A percentile compares a stretch with the other conserved stretches of the same genome.
phyloP scores from a whole-genome alignment of 1,284 basidiomycete genomes.

The Tylopilus orsonianus region DNA sequence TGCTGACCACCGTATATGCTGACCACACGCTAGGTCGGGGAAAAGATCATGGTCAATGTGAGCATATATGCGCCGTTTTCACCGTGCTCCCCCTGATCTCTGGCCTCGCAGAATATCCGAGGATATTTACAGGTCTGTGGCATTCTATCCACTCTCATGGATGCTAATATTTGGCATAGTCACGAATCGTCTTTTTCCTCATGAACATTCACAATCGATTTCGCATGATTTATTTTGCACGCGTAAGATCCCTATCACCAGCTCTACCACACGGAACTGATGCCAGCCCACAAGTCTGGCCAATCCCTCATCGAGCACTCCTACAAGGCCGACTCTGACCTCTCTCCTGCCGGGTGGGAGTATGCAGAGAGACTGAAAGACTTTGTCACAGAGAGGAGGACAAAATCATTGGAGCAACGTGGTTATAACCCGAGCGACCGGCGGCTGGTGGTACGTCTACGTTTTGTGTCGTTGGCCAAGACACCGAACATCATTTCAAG shows the following conservation, averaged over 20 bases:
- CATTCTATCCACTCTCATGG: neutral
- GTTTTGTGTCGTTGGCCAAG: neutral
- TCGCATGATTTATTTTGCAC: conserved; percentile 90
- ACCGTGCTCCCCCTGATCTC: neutral
- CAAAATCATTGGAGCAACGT: conserved; percentile 65
- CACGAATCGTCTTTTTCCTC: conserved; percentile 92
- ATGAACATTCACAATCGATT: conserved; percentile 97
- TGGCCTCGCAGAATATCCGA: conserved; percentile 67
- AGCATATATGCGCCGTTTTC: conserved; percentile 31
- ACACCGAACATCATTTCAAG: conserved; percentile 40
- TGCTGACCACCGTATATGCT: neutral
- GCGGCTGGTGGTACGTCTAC: conserved; percentile 66
- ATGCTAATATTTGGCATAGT: conserved; percentile 45
- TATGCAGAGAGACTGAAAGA: conserved; percentile 88
- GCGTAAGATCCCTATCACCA: conserved; percentile 50
- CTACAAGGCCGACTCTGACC: conserved; percentile 97
- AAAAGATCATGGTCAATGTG: conserved; percentile 90
- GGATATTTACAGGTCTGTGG: conserved; percentile 74
- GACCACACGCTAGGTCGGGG: conserved; percentile 65
- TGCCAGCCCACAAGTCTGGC: conserved; percentile 55
- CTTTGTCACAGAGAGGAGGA: conserved; percentile 77
- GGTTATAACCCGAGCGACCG: conserved; percentile 64
- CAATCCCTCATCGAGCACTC: conserved; percentile 98
- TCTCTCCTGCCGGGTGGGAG: conserved; percentile 93
- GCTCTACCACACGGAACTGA: conserved; percentile 3